Evolutionary conservation across 306 rosid species (phyloP).

Genomic region (Gastrolobium villosum): DNA sequence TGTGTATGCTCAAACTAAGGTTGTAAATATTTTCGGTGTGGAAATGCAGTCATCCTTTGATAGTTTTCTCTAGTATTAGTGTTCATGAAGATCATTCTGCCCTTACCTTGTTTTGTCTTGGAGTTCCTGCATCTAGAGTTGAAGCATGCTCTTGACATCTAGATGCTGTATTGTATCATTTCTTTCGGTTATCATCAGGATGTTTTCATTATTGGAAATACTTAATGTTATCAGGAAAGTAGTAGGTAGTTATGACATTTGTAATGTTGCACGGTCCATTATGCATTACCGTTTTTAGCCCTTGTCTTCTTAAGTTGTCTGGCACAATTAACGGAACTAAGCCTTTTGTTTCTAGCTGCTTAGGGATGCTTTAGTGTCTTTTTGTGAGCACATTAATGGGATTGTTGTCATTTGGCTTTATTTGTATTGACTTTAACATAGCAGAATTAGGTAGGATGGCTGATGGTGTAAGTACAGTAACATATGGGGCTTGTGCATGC

Average conservation of each 20-base stretch:
- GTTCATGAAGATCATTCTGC: not conserved
- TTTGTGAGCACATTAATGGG: slow-evolving; percentile 10
- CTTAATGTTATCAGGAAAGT: not conserved
- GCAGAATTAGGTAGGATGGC: slow-evolving; percentile 9
- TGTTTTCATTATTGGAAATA: not conserved
- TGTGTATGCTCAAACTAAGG: not conserved
- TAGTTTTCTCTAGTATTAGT: not conserved
- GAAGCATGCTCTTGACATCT: slow-evolving; percentile 20
- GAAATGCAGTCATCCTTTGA: not conserved
- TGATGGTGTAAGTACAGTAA: slow-evolving; percentile 14
- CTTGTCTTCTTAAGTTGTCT: not conserved
- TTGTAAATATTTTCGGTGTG: not conserved
- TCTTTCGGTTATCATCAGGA: not conserved
- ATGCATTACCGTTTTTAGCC: not conserved
- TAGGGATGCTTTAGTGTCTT: not conserved
- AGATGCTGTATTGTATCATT: not conserved
- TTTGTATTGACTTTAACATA: slow-evolving; percentile 1
- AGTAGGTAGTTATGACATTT: not conserved
- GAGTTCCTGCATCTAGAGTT: not conserved
- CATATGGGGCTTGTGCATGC: not conserved
- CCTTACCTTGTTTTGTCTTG: slow-evolving; percentile 19
- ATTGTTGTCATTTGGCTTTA: slow-evolving; percentile 4
- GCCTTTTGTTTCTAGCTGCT: slow-evolving; percentile 2
- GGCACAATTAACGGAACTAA: slow-evolving; percentile 19
- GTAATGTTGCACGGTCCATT: slow-evolving; percentile 3